Evolutionary conservation across 208 protist genomes (phyloP).

Genomic region (Sergeia podlipaevii): DNA sequence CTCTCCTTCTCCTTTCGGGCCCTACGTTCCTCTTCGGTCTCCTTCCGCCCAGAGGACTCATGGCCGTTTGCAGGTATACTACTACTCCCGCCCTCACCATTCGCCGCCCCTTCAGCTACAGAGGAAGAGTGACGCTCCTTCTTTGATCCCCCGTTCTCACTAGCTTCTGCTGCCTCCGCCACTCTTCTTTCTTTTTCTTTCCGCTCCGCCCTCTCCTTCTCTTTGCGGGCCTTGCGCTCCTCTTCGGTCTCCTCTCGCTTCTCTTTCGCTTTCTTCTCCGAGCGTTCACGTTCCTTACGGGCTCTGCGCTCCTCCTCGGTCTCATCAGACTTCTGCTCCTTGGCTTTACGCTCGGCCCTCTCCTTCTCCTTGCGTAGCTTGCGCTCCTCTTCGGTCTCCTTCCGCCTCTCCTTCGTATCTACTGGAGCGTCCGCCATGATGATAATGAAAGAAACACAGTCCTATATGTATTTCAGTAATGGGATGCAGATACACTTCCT

Average conservation of each 20-base stretch:
- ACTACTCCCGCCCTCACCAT: no score
- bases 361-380: slow-evolving; percentile 32
- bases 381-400: slow-evolving; percentile 48
- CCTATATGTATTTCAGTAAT: no score
- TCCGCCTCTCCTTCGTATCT: slow-evolving; percentile 28
- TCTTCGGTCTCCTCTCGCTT: slow-evolving; percentile 12
- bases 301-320: slow-evolving; percentile 42
- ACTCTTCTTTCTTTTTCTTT: not conserved
- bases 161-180: slow-evolving; percentile 1
- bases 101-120: no score
- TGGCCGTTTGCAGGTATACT: not conserved
- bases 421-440: no score
- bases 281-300: slow-evolving; percentile 29
- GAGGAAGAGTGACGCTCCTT: no score
- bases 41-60: slow-evolving; percentile 11
- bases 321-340: slow-evolving; percentile 30
- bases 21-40: slow-evolving; percentile 45
- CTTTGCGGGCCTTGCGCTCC: slow-evolving; percentile 7
- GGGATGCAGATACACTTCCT: no score
- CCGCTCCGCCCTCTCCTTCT: no score
- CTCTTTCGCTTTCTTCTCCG: slow-evolving; percentile 28
- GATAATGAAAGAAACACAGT: no score
- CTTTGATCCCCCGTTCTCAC: no score
- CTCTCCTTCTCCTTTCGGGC: slow-evolving; percentile 35
- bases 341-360: slow-evolving; percentile 24